A percentile compares a stretch with the other conserved stretches of the same genome.
Conservation (phyloP, 2,329 filamentous ascomycete species). For the Exophiala oligosperma region DNA sequence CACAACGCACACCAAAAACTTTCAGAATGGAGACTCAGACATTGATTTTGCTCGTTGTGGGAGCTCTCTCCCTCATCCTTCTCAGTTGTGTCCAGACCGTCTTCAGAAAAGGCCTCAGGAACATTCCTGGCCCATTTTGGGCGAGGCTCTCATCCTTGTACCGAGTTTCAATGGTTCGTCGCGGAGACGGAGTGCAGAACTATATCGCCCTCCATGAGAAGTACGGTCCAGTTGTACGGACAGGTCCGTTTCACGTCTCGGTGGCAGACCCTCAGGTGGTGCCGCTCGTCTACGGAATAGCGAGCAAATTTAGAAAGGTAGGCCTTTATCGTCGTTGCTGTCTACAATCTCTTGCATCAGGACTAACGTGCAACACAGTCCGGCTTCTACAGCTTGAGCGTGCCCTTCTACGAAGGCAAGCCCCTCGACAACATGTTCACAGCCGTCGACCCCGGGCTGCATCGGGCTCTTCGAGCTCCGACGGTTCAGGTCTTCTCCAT, state of each 20-base stretch:
- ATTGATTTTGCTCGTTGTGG: neutral
- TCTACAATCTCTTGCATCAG: neutral
- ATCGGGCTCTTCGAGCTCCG: slow-evolving; percentile 2
- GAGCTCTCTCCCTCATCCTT: neutral
- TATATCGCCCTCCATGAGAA: neutral
- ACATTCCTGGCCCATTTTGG: neutral
- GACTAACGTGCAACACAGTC: neutral
- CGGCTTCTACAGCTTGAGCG: neutral
- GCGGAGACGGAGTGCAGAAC: neutral
- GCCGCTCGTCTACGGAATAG: slow-evolving; percentile 4
- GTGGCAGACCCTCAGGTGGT: neutral
- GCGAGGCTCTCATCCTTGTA: slow-evolving; percentile 1
- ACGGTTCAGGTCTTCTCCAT: slow-evolving; percentile 6
- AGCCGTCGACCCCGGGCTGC: neutral
- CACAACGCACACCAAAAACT: neutral
- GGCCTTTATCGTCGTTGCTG: neutral
- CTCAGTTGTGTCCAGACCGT: neutral
- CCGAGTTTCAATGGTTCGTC: neutral
- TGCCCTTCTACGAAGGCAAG: neutral
- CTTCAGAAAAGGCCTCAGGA: neutral
- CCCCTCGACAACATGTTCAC: slow-evolving; percentile 6
- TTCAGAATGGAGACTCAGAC: neutral
- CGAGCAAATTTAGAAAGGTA: slow-evolving; percentile 9
- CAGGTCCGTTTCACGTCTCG: neutral
- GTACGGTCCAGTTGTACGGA: neutral